A percentile compares a stretch with the other conserved stretches of the same genome.
These are phyloP conservation scores for Jatropha multifida DNA, from an alignment of 441 rosid species.

Conservation along the genomic window DNA sequence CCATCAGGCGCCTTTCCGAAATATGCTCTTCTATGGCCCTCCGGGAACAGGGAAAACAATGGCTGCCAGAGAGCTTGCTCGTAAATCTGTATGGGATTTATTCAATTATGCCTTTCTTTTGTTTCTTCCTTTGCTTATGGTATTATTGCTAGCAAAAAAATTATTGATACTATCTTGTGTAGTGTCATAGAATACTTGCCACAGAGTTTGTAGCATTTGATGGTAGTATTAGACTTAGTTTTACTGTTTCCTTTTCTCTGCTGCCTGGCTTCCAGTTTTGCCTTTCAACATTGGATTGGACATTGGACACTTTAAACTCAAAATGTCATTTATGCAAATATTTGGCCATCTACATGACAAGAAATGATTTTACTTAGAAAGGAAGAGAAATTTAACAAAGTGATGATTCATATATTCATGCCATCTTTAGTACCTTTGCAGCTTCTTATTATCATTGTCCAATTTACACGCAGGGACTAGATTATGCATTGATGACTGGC, in stretches of 20 bases:
- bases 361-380: background rate
- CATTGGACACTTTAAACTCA: background rate
- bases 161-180: background rate
- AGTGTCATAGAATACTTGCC: background rate
- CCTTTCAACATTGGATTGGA: background rate
- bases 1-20: constrained; percentile 91
- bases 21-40: constrained; percentile 95
- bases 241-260: background rate
- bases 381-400: constrained; percentile 1
- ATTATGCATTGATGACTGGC: constrained; percentile 97
- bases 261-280: background rate
- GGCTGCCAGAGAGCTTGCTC: constrained; percentile 95
- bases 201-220: background rate
- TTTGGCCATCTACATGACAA: background rate
- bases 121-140: constrained; percentile 8
- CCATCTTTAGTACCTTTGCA: background rate
- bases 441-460: constrained; percentile 9
- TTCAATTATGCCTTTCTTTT: constrained; percentile 1
- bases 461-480: constrained; percentile 66
- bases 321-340: background rate
- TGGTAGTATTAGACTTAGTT: background rate
- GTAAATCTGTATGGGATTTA: constrained; percentile 70
- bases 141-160: constrained; percentile 7
- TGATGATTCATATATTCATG: background rate
- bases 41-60: constrained; percentile 99